A percentile compares a stretch with the other conserved stretches of the same genome.
Conservation (phyloP, 2,329 filamentous ascomycete species). For the Colletotrichum sp. region DNA sequence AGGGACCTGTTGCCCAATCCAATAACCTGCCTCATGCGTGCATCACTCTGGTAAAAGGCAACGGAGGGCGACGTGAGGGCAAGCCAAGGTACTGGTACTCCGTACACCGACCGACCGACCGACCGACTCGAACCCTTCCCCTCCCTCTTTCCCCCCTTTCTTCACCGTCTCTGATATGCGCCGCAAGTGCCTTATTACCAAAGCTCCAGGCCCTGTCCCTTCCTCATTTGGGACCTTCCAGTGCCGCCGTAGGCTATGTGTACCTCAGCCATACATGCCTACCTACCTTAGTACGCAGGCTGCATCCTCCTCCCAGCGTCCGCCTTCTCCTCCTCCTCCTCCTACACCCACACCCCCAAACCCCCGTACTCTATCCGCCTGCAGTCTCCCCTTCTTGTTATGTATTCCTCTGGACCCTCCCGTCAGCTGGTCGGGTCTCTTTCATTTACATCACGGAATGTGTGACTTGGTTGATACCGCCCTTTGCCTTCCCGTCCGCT, state of each 20-base stretch:
- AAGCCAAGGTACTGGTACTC: neutral
- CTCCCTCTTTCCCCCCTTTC: neutral
- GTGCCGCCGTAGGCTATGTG: neutral
- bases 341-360: neutral
- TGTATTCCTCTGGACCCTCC: neutral
- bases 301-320: neutral
- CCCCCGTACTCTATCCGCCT: neutral
- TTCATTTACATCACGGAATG: slow-evolving; percentile 17
- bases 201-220: neutral
- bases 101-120: neutral
- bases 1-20: neutral
- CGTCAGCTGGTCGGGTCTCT: neutral
- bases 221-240: neutral
- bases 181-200: neutral
- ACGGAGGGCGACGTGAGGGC: neutral
- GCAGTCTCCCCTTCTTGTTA: neutral
- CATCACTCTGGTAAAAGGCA: neutral
- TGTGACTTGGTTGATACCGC: slow-evolving; percentile 5
- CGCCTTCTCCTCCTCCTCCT: neutral
- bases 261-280: neutral
- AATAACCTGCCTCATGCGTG: neutral
- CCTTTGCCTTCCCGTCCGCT: neutral
- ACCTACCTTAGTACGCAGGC: neutral
- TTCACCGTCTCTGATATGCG: neutral
- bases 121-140: neutral